Conservation (phyloP, 768 basidiomycete species). For the Lactifluus subvellereus region DNA sequence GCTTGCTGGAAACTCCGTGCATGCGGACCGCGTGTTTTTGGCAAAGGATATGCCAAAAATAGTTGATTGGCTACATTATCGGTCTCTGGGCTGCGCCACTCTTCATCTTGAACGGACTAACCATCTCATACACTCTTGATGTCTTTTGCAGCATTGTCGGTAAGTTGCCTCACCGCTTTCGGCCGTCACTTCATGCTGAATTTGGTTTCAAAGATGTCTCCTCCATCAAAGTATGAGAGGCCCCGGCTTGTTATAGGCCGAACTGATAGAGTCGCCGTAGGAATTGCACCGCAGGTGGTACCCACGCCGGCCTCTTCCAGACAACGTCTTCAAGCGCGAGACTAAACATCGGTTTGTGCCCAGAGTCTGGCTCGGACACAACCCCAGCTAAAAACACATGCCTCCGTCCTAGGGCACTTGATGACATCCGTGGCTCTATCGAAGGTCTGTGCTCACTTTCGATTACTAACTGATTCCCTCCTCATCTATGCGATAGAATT, state of each 20-base stretch:
- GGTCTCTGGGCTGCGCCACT: slow-evolving; percentile 37
- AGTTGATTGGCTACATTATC: slow-evolving; percentile 75
- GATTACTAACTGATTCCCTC: neutral
- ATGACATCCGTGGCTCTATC: slow-evolving; percentile 77
- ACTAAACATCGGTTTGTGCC: slow-evolving; percentile 55
- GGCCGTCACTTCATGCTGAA: neutral
- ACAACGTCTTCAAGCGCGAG: slow-evolving; percentile 29
- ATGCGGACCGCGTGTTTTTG: slow-evolving; percentile 71
- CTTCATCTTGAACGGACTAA: neutral
- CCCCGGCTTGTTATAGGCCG: neutral
- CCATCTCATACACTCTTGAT: slow-evolving; percentile 7
- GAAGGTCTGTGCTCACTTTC: slow-evolving; percentile 41
- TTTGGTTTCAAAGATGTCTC: slow-evolving; percentile 57
- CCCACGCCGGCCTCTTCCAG: slow-evolving; percentile 31
- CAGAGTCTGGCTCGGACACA: neutral
- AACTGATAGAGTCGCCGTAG: slow-evolving; percentile 33
- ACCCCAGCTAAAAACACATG: neutral
- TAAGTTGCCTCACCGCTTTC: slow-evolving; percentile 31
- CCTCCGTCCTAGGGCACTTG: slow-evolving; percentile 53
- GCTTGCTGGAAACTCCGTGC: slow-evolving; percentile 85
- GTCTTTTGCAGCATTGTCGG: slow-evolving; percentile 56
- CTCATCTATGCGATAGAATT: slow-evolving; percentile 46
- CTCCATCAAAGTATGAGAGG: slow-evolving; percentile 57
- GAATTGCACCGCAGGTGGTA: slow-evolving; percentile 76
- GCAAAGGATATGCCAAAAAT: slow-evolving; percentile 76